Percentiles rank a stretch among this genome's conserved stretches.
Conservation (phyloP, 176 grass and related monocot species). For the Stipa capillata region DNA sequence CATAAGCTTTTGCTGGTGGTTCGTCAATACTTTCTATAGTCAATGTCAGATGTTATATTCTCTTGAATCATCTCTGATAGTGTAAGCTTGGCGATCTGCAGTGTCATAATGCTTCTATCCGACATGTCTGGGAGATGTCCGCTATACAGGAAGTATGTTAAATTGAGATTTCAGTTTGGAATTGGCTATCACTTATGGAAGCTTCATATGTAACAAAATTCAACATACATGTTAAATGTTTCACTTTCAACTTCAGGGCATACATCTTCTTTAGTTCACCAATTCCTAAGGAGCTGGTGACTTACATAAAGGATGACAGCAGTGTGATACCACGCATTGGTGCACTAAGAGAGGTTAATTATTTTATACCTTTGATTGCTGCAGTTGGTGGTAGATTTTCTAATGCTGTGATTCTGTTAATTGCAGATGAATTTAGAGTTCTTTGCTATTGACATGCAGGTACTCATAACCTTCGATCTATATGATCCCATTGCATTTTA, state of each 20-base stretch:
- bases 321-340: conserved; percentile 86
- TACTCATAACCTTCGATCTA: conserved; percentile 21
- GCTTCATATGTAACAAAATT: not conserved
- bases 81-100: conserved; percentile 29
- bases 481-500: not conserved
- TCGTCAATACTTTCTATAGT: not conserved
- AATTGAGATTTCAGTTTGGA: not conserved
- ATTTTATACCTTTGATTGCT: conserved; percentile 10
- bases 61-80: conserved; percentile 6
- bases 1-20: not conserved
- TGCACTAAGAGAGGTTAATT: conserved; percentile 86
- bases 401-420: conserved; percentile 13
- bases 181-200: not conserved
- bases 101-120: conserved; percentile 82
- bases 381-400: not conserved
- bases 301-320: conserved; percentile 77
- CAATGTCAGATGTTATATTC: not conserved
- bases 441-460: conserved; percentile 95
- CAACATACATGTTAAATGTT: not conserved
- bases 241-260: conserved; percentile 37
- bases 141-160: conserved; percentile 73
- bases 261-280: conserved; percentile 83
- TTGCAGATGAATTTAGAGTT: conserved; percentile 99
- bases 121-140: conserved; percentile 96
- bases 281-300: conserved; percentile 63